These are phyloP conservation scores for Simmondsia chinensis DNA, from an alignment of 148 eudicot species.

Conservation along the genomic window DNA sequence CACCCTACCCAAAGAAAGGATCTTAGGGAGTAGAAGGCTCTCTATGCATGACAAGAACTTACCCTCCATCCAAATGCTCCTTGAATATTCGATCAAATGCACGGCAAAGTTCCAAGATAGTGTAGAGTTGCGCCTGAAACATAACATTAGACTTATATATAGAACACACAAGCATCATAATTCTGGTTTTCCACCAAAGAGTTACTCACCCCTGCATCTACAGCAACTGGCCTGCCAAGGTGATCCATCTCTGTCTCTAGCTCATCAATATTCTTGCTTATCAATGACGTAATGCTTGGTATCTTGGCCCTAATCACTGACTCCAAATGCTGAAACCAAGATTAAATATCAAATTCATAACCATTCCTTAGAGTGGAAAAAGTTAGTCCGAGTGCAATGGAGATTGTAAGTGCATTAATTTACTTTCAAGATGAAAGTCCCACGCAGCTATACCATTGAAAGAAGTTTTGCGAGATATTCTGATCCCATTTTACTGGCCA, in stretches of 20 bases:
- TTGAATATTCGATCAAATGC: constrained; percentile 71
- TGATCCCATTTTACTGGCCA: constrained; percentile 71
- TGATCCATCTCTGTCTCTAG: constrained; percentile 91
- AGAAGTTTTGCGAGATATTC: constrained; percentile 78
- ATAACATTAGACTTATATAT: constrained; percentile 6
- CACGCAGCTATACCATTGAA: constrained; percentile 35
- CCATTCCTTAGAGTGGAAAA: background rate
- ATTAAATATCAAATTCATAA: background rate
- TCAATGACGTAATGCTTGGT: constrained; percentile 76
- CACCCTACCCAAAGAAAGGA: too few species aligned
- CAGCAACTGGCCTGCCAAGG: constrained; percentile 86
- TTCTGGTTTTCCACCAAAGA: background rate
- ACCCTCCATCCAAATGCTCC: constrained; percentile 91
- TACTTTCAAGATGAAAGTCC: background rate
- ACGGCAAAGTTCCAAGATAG: constrained; percentile 73
- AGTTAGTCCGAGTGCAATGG: too few species aligned
- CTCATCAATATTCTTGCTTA: constrained; percentile 78
- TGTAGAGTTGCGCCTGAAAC: constrained; percentile 61
- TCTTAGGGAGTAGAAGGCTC: too few species aligned
- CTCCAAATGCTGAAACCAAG: constrained; percentile 60
- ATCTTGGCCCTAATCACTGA: constrained; percentile 68
- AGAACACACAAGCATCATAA: background rate
- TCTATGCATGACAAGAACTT: too few species aligned
- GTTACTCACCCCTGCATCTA: constrained; percentile 86
- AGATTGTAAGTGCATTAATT: too few species aligned